These are phyloP conservation scores for Chloromonas sp. DNA, from an alignment of 163 green algal species.

Conservation along the genomic window DNA sequence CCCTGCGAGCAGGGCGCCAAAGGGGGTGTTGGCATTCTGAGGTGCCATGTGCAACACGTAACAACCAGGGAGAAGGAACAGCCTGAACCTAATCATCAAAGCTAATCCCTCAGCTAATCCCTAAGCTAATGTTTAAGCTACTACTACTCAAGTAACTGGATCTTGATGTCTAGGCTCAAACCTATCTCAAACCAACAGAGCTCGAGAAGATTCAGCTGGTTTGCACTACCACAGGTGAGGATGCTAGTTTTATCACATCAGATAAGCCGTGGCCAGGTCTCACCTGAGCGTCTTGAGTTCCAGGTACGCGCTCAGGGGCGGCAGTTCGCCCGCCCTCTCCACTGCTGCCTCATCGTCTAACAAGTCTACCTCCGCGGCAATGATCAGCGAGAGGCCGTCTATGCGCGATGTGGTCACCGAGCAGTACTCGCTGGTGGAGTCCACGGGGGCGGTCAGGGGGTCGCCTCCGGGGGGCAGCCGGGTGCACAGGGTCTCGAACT, in stretches of 20 bases:
- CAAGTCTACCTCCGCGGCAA: slow-evolving; percentile 48
- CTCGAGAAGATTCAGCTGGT: not conserved
- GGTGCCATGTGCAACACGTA: not conserved
- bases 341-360: slow-evolving; percentile 4
- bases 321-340: not conserved
- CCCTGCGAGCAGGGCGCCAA: not conserved
- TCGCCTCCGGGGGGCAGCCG: not conserved
- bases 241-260: not conserved
- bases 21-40: not conserved
- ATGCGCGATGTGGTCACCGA: slow-evolving; percentile 19
- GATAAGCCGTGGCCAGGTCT: not conserved
- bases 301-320: slow-evolving; percentile 7
- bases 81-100: too few species aligned
- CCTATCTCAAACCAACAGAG: not conserved
- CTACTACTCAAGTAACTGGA: too few species aligned
- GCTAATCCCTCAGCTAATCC: too few species aligned
- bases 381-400: slow-evolving; percentile 13
- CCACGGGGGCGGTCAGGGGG: not conserved
- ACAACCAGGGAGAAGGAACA: too few species aligned
- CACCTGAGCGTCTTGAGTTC: slow-evolving; percentile 38
- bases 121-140: too few species aligned
- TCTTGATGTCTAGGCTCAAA: not conserved
- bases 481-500: slow-evolving; percentile 48
- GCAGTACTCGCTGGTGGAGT: slow-evolving; percentile 34
- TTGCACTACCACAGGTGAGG: too few species aligned